A percentile compares a stretch with the other conserved stretches of the same genome.
Evolutionary conservation across 1,139 yeast genomes (phyloP).

Genomic region (Taphrina communis): DNA sequence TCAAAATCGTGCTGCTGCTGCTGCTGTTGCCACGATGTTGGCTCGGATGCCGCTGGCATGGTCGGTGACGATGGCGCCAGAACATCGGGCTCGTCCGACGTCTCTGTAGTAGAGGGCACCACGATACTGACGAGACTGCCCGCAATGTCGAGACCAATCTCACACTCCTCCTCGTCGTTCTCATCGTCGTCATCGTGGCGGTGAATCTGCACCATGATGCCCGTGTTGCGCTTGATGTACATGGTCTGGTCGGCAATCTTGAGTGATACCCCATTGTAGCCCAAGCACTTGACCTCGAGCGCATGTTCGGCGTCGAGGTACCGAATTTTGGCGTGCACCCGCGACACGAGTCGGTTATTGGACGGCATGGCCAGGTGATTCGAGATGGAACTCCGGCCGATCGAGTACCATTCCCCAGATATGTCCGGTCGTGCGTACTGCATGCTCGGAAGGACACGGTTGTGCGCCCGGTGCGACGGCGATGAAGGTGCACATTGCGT

Average conservation of each 20-base stretch:
- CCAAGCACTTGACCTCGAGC: constrained; percentile 62
- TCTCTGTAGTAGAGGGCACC: background rate
- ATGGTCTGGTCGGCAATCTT: constrained; percentile 24
- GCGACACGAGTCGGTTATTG: constrained; percentile 65
- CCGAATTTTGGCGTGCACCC: constrained; percentile 63
- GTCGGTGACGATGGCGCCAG: constrained; percentile 32
- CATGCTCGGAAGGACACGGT: constrained; percentile 9
- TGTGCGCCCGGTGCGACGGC: background rate
- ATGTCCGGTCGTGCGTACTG: constrained; percentile 25
- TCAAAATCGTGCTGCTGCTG: no score
- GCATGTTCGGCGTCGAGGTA: constrained; percentile 48
- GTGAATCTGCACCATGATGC: constrained; percentile 23
- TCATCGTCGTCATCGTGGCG: no score
- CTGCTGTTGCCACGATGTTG: background rate
- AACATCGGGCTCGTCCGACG: constrained; percentile 6
- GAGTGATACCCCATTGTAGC: constrained; percentile 65
- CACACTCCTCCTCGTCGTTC: constrained; percentile 1
- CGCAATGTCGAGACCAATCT: constrained; percentile 28
- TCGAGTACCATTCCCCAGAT: constrained; percentile 22
- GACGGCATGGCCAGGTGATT: constrained; percentile 56
- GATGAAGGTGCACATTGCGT: constrained; percentile 29
- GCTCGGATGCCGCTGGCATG: constrained; percentile 4
- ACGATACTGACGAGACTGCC: constrained; percentile 21
- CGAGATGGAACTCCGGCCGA: constrained; percentile 27
- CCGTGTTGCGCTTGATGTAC: constrained; percentile 20